Percentiles rank a stretch among this genome's conserved stretches.
Conservation (phyloP, 306 rosid genomes). For the Dalbergia cultrata region DNA sequence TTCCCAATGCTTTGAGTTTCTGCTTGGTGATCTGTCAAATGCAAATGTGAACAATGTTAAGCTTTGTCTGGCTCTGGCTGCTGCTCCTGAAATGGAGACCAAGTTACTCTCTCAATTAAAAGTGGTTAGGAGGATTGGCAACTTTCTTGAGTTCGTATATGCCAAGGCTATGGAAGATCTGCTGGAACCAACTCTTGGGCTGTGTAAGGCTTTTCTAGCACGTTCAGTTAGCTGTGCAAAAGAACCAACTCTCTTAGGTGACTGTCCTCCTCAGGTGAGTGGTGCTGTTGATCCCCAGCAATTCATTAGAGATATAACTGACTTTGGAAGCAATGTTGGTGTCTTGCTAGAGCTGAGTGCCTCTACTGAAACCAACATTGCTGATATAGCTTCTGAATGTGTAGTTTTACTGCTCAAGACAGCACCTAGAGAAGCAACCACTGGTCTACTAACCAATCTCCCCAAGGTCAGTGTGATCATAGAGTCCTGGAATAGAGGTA, state of each 20-base stretch:
- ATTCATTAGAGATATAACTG: slow-evolving; percentile 82
- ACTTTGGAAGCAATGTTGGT: slow-evolving; percentile 82
- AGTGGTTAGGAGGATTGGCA: slow-evolving; percentile 92
- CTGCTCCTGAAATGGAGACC: slow-evolving; percentile 97
- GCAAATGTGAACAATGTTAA: slow-evolving; percentile 87
- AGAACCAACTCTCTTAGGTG: slow-evolving; percentile 78
- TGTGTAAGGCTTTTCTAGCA: slow-evolving; percentile 88
- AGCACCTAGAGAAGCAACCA: slow-evolving; percentile 95
- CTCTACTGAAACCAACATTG: slow-evolving; percentile 60
- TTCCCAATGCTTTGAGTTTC: slow-evolving; percentile 96
- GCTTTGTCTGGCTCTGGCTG: slow-evolving; percentile 88
- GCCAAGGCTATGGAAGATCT: slow-evolving; percentile 96
- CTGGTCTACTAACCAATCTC: slow-evolving; percentile 88
- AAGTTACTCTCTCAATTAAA: slow-evolving; percentile 90
- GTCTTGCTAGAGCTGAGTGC: slow-evolving; percentile 81
- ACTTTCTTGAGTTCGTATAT: slow-evolving; percentile 81
- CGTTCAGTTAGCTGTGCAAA: slow-evolving; percentile 74
- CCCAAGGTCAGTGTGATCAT: slow-evolving; percentile 74
- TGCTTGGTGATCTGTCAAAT: slow-evolving; percentile 93
- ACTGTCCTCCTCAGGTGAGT: slow-evolving; percentile 57
- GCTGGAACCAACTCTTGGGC: slow-evolving; percentile 88
- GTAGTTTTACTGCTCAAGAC: slow-evolving; percentile 76
- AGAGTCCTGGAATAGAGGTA: slow-evolving; percentile 76
- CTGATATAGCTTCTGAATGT: slow-evolving; percentile 87
- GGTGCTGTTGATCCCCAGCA: slow-evolving; percentile 73